phyloP scores from a whole-genome alignment of 192 early-diverging fungal species.

The Kappamyces sp. region DNA sequence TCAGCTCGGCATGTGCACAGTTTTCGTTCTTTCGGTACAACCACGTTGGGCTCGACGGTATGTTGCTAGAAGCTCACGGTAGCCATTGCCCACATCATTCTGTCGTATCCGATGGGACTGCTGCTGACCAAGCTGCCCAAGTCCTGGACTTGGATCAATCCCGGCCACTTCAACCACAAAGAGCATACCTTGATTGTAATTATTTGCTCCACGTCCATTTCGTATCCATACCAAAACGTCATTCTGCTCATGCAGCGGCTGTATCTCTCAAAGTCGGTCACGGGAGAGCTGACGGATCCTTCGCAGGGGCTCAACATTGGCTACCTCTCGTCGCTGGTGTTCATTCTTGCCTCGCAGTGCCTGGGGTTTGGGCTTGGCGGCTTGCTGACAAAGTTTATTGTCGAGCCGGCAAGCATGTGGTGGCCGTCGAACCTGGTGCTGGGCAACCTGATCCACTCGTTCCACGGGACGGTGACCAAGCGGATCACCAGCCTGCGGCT shows the following conservation, averaged over 20 bases:
- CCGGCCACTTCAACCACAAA: constrained; percentile 75
- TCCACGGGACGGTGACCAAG: constrained; percentile 51
- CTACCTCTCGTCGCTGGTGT: constrained; percentile 51
- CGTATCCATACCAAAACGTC: constrained; percentile 7
- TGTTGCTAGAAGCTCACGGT: not conserved
- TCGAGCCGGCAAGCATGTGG: constrained; percentile 75
- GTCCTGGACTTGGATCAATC: constrained; percentile 53
- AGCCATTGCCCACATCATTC: constrained; percentile 13
- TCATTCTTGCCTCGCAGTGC: constrained; percentile 59
- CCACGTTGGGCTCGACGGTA: not conserved
- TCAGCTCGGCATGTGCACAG: not conserved
- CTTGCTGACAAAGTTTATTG: constrained; percentile 62
- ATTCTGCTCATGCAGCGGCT: not conserved
- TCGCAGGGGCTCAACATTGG: constrained; percentile 46
- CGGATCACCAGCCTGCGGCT: constrained; percentile 34
- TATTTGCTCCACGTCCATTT: constrained; percentile 7
- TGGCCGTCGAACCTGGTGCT: constrained; percentile 71
- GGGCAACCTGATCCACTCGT: constrained; percentile 69
- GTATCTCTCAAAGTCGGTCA: not conserved
- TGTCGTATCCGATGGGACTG: constrained; percentile 61
- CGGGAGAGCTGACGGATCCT: not conserved
- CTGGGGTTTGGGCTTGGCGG: constrained; percentile 64
- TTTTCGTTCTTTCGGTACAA: constrained; percentile 13
- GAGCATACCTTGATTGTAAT: constrained; percentile 72
- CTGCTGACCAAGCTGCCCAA: constrained; percentile 54